Evolutionary conservation across 2,329 filamentous ascomycete genomes (phyloP), one percentile per base, ranked within the genome.

Genomic region (Calonectria fujianensis): DNA sequence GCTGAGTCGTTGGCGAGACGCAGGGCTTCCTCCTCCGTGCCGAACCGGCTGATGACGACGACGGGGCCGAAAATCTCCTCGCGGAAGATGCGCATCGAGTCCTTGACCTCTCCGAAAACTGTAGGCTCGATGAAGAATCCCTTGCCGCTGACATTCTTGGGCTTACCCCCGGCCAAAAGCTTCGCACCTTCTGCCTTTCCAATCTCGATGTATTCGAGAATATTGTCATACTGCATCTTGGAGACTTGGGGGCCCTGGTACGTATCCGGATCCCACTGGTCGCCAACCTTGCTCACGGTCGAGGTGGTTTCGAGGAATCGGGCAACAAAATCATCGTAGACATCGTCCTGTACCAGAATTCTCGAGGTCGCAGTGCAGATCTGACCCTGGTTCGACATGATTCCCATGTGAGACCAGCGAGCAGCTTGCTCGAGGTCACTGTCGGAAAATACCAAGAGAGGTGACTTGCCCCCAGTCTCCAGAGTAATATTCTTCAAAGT

Each of bases 61-160:
- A 97, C 95, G 70, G 95, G 95, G 75, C 95, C 95, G 84, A 97
- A 97, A 85, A 97, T 96, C 88, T 97, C 95, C 87, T 97, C 94
- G 85, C 94, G 91, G 87, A 95, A 93, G 82, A 97, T 96, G 90
- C 94, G 95, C 94, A 96, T 96, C 95, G 73, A 73, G 59, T 78
- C 54, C 48, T 76, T 76, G 41, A 82, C 94, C 81, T 95, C 92
- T 84, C 91, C 92, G 89, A 97, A 97, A 86, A 97, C 94, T 82
- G 95, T 97, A 39, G 95, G 95, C 89, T 96, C 88, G 85, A 97
- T 95, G 89, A 96, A 97, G 91, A 94, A 97, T 73, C 94, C 94
- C 89, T 95, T 92, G 82, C 88, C 85, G 75, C 94, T 94, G 85
- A 92, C 92, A 81, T 80, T 75, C 4, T 74, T 68, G 4, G 76